Evolutionary conservation across 352 stramenopile species (phyloP).

Genomic region (Thraustochytrium striatum): DNA sequence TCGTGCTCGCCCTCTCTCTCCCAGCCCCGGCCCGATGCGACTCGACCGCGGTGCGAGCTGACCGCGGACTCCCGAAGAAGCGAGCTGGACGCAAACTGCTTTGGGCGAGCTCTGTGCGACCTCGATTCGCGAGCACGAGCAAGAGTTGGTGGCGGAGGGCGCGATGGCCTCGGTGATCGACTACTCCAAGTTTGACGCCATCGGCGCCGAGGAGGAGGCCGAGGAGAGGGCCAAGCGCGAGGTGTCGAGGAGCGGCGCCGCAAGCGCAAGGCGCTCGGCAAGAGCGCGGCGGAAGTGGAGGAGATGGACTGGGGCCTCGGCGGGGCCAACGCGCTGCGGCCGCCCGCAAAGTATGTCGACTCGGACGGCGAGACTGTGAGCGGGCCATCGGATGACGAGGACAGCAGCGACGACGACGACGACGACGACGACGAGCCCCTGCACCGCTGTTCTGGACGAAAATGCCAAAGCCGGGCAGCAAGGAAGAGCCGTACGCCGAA

Average conservation of each 20-base stretch:
- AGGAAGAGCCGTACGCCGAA: conserved; percentile 15
- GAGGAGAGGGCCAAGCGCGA: background rate
- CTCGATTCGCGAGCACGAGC: background rate
- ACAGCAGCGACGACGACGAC: conserved; percentile 22
- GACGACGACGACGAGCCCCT: conserved; percentile 37
- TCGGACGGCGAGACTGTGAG: conserved; percentile 40
- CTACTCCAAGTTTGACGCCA: conserved; percentile 44
- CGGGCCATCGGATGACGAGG: conserved; percentile 24
- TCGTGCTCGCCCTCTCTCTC: background rate
- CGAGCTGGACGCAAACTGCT: background rate
- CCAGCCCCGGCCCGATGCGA: background rate
- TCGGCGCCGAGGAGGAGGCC: background rate
- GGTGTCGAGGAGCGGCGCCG: background rate
- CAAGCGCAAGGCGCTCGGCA: background rate
- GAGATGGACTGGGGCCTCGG: too few relatives aligned
- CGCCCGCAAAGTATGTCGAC: conserved; percentile 38
- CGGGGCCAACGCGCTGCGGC: background rate
- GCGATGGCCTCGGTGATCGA: conserved; percentile 18
- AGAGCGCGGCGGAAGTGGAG: background rate
- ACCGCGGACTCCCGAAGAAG: background rate
- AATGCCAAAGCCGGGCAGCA: conserved; percentile 40
- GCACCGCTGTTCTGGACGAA: conserved; percentile 39
- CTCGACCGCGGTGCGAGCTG: background rate
- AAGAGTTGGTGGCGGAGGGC: background rate
- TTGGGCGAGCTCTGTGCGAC: background rate